Conservation (phyloP, 495 filamentous ascomycete species). For the Evansstolkia leycettana region DNA sequence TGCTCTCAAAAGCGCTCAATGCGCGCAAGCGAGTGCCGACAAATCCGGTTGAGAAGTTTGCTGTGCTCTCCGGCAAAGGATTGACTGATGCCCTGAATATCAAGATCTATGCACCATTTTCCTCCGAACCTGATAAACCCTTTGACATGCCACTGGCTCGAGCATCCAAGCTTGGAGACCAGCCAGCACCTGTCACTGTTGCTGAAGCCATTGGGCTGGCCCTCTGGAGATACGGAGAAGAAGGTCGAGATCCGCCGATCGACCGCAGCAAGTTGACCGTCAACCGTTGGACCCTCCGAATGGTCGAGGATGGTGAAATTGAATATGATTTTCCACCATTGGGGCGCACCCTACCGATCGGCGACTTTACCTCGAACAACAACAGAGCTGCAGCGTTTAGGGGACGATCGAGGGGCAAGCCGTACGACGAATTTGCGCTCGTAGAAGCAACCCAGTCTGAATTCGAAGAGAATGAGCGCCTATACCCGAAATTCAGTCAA, state of each 20-base stretch:
- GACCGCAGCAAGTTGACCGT: conserved; percentile 61
- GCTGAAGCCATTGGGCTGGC: conserved; percentile 83
- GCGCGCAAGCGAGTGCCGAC: conserved; percentile 67
- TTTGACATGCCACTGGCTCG: conserved; percentile 69
- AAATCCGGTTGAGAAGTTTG: conserved; percentile 76
- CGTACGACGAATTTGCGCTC: conserved; percentile 89
- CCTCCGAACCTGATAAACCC: conserved; percentile 51
- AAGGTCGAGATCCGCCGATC: conserved; percentile 62
- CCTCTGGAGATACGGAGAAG: conserved; percentile 77
- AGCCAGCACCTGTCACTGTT: conserved; percentile 59
- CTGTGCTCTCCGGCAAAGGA: conserved; percentile 74
- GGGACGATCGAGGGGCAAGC: conserved; percentile 62
- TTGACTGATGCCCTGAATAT: conserved; percentile 71
- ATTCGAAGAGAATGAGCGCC: conserved; percentile 62
- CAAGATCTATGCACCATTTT: conserved; percentile 80
- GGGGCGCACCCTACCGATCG: conserved; percentile 63
- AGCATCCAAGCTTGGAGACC: conserved; percentile 59
- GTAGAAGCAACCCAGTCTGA: conserved; percentile 68
- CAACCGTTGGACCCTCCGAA: conserved; percentile 83
- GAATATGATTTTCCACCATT: conserved; percentile 92
- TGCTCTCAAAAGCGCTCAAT: conserved; percentile 58
- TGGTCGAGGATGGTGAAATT: conserved; percentile 93
- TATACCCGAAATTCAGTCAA: conserved; percentile 60
- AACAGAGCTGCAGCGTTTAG: conserved; percentile 53
- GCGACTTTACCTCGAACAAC: conserved; percentile 83